Evolutionary conservation across 345 rosid genomes (phyloP), one percentile per base, ranked within the genome.

Genomic region (Linum trigynum): DNA sequence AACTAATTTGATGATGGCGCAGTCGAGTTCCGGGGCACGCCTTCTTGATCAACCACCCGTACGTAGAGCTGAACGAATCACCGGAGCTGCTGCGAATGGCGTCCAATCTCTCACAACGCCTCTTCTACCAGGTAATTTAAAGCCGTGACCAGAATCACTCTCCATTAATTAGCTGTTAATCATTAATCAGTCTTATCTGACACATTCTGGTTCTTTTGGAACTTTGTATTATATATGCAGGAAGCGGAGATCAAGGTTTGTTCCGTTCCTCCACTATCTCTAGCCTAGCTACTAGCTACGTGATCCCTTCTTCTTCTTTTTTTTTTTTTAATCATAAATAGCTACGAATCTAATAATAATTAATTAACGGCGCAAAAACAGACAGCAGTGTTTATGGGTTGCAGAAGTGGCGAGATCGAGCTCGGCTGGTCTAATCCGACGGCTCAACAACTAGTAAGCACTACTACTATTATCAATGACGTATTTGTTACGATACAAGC

Each of bases 201-300:
- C 32, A 60, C 64, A 69, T n/a, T 5, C 64, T 65, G 9, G 57
- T 23, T 57, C 57, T 65, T 7, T 35, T 14, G 32, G 32, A 23
- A 23, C 32, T 41, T 45, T 15, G 38, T 64, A 5, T 65, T 59
- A 67, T 59, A 68, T 63, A 48, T 68, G 67, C 86, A 92, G 98
- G 96, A 80, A 79, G 92, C 97, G 35, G 75, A 77, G 71, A 87
- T 92, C 65, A 84, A 89, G 98, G 98, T 92, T 71, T 50, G 80
- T 38, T 42, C 15, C 11, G 39, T 62, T 16, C 56, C 11, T 45
- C 51, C 5, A 23, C 35, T 6, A 59, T 7, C 38, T 4, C 32
- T n/a, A 23, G 32, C 32, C 32, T 23, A 23, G 5, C 7, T n/a
- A n/a, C 5, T 15, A 37, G 38, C 3, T 39, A 61, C 14, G 62